Base-by-base conservation (phyloP, 352 stramenopile species). In the Pilasporangium apinafurcum region DNA sequence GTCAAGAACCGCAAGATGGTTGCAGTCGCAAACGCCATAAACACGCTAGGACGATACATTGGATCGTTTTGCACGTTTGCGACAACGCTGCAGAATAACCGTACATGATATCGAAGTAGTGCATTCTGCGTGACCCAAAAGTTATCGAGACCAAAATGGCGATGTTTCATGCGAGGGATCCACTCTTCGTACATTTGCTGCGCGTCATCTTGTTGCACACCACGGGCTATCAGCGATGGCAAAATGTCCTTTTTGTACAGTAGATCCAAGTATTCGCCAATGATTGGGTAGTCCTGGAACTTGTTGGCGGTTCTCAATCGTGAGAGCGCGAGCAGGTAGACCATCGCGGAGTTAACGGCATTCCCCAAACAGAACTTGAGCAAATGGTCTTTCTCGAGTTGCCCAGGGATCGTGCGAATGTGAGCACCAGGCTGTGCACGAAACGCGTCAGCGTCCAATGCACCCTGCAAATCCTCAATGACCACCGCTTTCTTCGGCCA, bases 121-220 rank as follows among this genome's bases (percentile, higher is more conserved):
- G 83, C 82, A 62, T 96, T 97, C 68, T 97, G 90, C 5, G 63
- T 72, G 33, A 97, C 87, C 63, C 96, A 97, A 64, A 97, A 97
- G 27, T 83, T 95, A 37, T 86, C 85, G 16, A 98, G 53, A 10
- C 92, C 88, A 60, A 97, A 97, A 53, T 81, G 42, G 8, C 75
- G 57, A 73, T 96, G 84, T n/a, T 75, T 38, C 30, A 98, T 41
- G 14, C 92, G 74, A 29, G 31, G 35, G 44, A 86, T 79, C 92
- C 92, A 98, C 60, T 97, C 90, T 16, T 68, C 50, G 43, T 82
- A 89, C 21, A 62, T 63, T 1, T 58, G 31, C 16, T 75, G 55
- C 9, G 75, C 66, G 4, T 61, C 53, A 9, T 67, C 53, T 6
- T 68, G 47, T 0, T 29, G 33, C 37, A 78, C 31, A 24, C 51